Evolutionary conservation across 129 eudicot genomes (phyloP), one percentile per base, ranked within the genome.

Genomic region (Artemisia annua): DNA sequence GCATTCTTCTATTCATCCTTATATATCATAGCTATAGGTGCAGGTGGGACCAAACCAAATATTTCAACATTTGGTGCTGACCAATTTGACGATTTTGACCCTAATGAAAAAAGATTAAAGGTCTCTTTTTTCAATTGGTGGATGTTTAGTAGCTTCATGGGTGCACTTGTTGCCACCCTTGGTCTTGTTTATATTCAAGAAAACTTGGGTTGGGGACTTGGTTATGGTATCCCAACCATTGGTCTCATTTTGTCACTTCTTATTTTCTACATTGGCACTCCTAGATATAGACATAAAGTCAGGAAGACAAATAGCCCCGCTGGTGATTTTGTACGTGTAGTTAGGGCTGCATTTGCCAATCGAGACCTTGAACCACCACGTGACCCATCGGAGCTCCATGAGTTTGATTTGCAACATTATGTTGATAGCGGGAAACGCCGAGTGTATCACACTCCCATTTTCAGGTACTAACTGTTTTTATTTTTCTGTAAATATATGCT

Each of bases 51-150:
- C 48, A 94, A 94, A 78, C 98, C 98, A 28, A 94, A 94, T 77
- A 90, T 94, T 39, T 94, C 98, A 52, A 94, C 98, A 2, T 87
- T 94, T 73, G 98, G 98, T 49, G 98, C 98, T 11, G 98, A 94
- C 79, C 98, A 94, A 52, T 94, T 94, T 65, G 98, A 94, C 9
- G 98, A 90, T 66, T 85, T 87, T 24, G 72, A 94, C 63, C 96
- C 97, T 16, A 43, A 76, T 51, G 98, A 94, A 75, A 94, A 90
- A 65, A 77, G 80, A 60, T 88, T 86, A 17, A 94, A 90, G 68
- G 89, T 65, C 13, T 90, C 97, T 12, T 94, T 94, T 77, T 94
- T 94, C 75, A 94, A 94, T 48, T 94, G 98, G 98, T 94, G 98
- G 98, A 90, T 90, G 97, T 94, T 94, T 43, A 85, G 96, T 60